Conservation (phyloP, 331 rosid species). For the Quercus lobata region DNA sequence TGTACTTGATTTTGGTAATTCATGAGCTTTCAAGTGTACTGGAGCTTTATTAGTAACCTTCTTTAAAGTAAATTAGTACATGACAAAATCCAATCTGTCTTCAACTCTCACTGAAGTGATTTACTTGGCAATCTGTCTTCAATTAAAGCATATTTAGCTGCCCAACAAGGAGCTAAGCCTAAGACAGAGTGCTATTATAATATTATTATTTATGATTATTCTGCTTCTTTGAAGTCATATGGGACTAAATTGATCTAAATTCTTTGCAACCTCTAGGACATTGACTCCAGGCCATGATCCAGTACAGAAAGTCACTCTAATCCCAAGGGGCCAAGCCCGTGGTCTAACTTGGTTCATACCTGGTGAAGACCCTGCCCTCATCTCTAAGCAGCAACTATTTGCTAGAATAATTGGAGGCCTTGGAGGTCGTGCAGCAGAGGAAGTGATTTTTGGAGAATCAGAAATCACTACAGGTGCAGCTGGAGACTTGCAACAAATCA, state of each 20-base stretch:
- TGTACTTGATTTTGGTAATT: no score
- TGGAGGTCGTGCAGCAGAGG: constrained; percentile 85
- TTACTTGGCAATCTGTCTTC: no score
- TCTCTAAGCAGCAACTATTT: constrained; percentile 62
- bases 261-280: constrained; percentile 39
- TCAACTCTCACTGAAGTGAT: no score
- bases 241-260: neutral
- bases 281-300: constrained; percentile 66
- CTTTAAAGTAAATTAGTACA: no score
- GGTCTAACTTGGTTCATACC: constrained; percentile 76
- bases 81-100: no score
- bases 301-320: constrained; percentile 69
- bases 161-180: no score
- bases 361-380: constrained; percentile 59
- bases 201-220: neutral
- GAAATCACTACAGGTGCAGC: constrained; percentile 80
- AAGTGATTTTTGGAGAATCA: constrained; percentile 65
- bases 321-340: constrained; percentile 72
- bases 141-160: no score
- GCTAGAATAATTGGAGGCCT: constrained; percentile 76
- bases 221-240: neutral
- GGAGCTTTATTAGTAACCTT: no score
- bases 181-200: no score
- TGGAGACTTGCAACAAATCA: constrained; percentile 73
- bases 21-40: no score